phyloP scores from a whole-genome alignment of 345 rosid genomes.

The Euphorbia lathyris region DNA sequence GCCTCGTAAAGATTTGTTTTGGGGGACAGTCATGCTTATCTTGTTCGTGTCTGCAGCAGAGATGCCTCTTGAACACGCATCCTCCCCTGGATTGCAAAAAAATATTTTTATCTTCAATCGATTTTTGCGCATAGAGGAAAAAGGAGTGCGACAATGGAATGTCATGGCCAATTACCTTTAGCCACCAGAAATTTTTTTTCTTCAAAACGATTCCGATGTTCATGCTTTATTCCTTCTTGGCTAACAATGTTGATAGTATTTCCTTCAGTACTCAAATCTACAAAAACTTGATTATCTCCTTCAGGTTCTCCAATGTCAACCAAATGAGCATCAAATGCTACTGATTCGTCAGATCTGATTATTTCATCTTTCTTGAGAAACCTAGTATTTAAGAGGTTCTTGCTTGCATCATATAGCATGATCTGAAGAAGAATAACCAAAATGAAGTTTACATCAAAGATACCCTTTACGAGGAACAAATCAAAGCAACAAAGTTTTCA shows the following conservation, averaged over 20 bases:
- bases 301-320: slow-evolving; percentile 50
- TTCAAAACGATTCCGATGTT: slow-evolving; percentile 20
- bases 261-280: slow-evolving; percentile 19
- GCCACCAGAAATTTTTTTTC: slow-evolving; percentile 14
- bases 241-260: slow-evolving; percentile 2
- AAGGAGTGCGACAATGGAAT: slow-evolving; percentile 6
- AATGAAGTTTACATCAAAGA: slow-evolving; percentile 11
- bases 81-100: slow-evolving; percentile 1
- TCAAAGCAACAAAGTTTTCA: slow-evolving; percentile 1
- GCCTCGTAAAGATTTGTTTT: slow-evolving; percentile 48
- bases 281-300: slow-evolving; percentile 20
- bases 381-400: slow-evolving; percentile 35
- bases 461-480: slow-evolving; percentile 7
- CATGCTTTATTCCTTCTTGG: slow-evolving; percentile 11
- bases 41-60: slow-evolving; percentile 17
- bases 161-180: slow-evolving; percentile 28
- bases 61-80: slow-evolving; percentile 28
- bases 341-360: slow-evolving; percentile 42
- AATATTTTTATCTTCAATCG: background rate
- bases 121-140: background rate
- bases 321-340: slow-evolving; percentile 41
- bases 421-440: slow-evolving; percentile 35
- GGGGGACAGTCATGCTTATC: slow-evolving; percentile 23
- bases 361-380: slow-evolving; percentile 51
- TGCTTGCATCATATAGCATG: slow-evolving; percentile 49